Conservation (phyloP, 228 moss, liverwort and hornwort genomes). For the Sphagnum fallax region DNA sequence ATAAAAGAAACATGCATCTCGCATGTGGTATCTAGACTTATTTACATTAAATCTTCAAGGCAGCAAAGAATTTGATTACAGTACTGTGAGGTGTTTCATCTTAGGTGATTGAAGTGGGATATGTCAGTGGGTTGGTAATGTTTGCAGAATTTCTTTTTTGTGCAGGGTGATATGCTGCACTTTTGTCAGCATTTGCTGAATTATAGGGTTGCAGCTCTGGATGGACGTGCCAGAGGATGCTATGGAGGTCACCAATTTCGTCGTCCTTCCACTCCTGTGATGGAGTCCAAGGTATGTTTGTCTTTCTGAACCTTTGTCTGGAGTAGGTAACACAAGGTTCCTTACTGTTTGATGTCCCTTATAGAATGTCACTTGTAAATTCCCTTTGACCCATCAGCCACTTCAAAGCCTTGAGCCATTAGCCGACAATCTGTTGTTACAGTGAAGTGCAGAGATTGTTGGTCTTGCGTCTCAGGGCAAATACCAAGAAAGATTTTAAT, state of each 20-base stretch:
- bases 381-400: no score
- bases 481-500: no score
- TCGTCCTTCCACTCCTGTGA: constrained; percentile 86
- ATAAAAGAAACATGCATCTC: constrained; percentile 36
- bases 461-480: not conserved
- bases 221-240: constrained; percentile 94
- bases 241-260: constrained; percentile 93
- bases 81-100: no score
- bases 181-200: constrained; percentile 84
- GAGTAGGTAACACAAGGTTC: no score
- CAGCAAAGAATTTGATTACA: no score
- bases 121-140: no score
- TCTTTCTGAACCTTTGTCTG: not conserved
- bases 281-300: constrained; percentile 69
- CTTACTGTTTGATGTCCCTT: no score
- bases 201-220: constrained; percentile 80
- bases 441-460: not conserved
- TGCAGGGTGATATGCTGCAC: constrained; percentile 89
- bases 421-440: no score
- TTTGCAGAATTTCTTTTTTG: not conserved
- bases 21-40: constrained; percentile 50
- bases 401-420: no score
- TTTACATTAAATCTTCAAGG: no score
- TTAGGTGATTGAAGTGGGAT: no score
- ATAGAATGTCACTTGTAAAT: no score